Base-by-base conservation (phyloP, 495 filamentous ascomycete species). In the Xylaria intraflava region DNA sequence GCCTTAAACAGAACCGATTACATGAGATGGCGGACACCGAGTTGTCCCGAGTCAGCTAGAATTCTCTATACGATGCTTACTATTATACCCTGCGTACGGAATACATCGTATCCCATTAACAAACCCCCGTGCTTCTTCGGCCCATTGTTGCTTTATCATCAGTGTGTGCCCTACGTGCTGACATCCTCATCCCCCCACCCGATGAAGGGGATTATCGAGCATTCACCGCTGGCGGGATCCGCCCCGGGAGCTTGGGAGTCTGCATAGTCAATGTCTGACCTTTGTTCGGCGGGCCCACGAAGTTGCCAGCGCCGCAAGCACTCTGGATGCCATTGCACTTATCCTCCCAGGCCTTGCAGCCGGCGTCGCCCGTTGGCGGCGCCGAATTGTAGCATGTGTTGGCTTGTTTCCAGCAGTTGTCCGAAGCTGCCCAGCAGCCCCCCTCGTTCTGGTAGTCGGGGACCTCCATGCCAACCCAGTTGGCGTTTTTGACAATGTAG, bases 401-500 rank as follows among this genome's bases (percentile, higher is more conserved):
- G 19, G 61, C 62, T 69, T 90, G 85, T 38, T 61, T 51, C 68
- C 71, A 89, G 72, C 85, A 86, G 26, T 77, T 64, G 41, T 70
- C 56, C 12, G 65, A 68, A 7, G 75, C 53, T 17, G 64, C 62
- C 77, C 78, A 86, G 72, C 87, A 90, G n/a, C 78, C 76, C 11
- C 57, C 50, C 55, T 81, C 69, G 33, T 69, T 68, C 5, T 64
- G 68, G 64, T 84, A 89, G 8, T 50, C 51, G 0, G 78, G 65
- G 0, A 87, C 68, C 57, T 86, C 77, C 19, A 74, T 58, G 29
- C 76, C 83, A 64, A 83, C 87, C 86, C 86, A 90, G 67, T 89
- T 87, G 33, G 71, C 84, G 60, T 86, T 87, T 53, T 78, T 76
- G 45, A 85, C 64, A 27, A 86, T 69, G 63, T 80, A 87, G 41